A percentile compares a stretch with the other conserved stretches of the same genome.
phyloP scores from a whole-genome alignment of 306 rosid genomes.

The Mimosa bimucronata region DNA sequence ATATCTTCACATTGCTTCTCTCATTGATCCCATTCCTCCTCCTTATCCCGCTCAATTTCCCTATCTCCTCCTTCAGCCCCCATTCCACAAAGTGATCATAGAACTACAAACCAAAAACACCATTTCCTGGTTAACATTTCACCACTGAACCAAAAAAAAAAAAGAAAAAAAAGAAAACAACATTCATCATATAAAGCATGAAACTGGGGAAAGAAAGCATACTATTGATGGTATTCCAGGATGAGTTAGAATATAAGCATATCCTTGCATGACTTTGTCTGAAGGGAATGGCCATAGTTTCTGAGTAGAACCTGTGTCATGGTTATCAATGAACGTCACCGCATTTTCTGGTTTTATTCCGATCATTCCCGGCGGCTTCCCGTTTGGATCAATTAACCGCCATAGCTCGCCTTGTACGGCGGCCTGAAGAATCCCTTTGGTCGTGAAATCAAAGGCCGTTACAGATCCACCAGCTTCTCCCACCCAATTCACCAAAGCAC shows the following conservation, averaged over 20 bases:
- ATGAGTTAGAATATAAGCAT: conserved; percentile 84
- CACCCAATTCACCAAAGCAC: conserved; percentile 47
- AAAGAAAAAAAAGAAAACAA: too few species aligned
- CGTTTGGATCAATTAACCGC: conserved; percentile 60
- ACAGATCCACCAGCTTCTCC: conserved; percentile 46
- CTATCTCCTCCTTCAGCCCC: conserved; percentile 65
- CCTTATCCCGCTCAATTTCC: conserved; percentile 54
- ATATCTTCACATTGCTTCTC: conserved; percentile 54
- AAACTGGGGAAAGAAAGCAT: conserved; percentile 33
- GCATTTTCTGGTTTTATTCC: conserved; percentile 76
- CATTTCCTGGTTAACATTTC: not conserved
- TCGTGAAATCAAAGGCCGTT: conserved; percentile 58
- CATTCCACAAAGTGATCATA: conserved; percentile 75
- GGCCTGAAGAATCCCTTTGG: conserved; percentile 57
- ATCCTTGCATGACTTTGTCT: conserved; percentile 74
- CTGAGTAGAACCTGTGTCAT: conserved; percentile 80
- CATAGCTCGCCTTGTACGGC: conserved; percentile 66
- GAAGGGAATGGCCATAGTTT: conserved; percentile 63
- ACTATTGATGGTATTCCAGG: conserved; percentile 79
- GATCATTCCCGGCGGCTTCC: conserved; percentile 71
- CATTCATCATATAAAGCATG: not conserved
- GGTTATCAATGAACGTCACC: conserved; percentile 79
- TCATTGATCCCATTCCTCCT: conserved; percentile 54
- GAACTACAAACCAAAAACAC: conserved; percentile 54
- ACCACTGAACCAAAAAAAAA: too few species aligned